Conservation (phyloP, 129 eudicot species). For the Artemisia annua region DNA sequence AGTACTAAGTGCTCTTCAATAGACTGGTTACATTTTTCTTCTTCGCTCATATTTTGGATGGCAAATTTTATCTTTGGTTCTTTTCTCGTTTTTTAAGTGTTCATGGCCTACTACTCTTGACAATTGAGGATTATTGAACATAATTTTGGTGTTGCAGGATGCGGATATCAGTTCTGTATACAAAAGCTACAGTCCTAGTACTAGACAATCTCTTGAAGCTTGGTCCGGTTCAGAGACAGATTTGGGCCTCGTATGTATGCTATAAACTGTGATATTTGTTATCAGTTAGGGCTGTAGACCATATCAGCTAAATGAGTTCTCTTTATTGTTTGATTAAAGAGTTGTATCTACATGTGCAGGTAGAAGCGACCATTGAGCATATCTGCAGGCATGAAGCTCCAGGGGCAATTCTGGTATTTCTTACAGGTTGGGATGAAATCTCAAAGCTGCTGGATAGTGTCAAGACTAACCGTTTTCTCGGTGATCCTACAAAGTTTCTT, state of each 20-base stretch:
- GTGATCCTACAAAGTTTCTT: conserved; percentile 58
- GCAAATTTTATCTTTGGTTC: too few relatives aligned
- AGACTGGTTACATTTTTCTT: too few relatives aligned
- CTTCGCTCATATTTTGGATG: too few relatives aligned
- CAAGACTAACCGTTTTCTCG: conserved; percentile 54
- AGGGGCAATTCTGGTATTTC: conserved; percentile 96
- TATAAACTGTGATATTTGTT: not conserved
- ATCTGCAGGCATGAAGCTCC: conserved; percentile 83
- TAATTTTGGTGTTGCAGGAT: conserved; percentile 48
- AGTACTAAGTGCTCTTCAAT: too few relatives aligned
- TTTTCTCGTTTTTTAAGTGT: too few relatives aligned
- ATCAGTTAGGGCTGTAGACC: not conserved
- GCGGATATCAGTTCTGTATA: conserved; percentile 64
- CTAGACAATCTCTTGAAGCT: conserved; percentile 90
- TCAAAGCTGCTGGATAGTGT: conserved; percentile 80
- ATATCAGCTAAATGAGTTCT: not conserved
- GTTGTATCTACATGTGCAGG: conserved; percentile 38
- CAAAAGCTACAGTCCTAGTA: conserved; percentile 70
- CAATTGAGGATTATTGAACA: not conserved
- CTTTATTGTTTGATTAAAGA: not conserved
- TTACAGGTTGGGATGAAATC: conserved; percentile 99
- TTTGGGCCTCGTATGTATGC: conserved; percentile 76
- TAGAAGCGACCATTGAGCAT: conserved; percentile 86
- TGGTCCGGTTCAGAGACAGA: conserved; percentile 87
- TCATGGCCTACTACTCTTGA: conserved; percentile 1